Base-by-base conservation (phyloP, 2,329 filamentous ascomycete species). In the Onygenales sp. region DNA sequence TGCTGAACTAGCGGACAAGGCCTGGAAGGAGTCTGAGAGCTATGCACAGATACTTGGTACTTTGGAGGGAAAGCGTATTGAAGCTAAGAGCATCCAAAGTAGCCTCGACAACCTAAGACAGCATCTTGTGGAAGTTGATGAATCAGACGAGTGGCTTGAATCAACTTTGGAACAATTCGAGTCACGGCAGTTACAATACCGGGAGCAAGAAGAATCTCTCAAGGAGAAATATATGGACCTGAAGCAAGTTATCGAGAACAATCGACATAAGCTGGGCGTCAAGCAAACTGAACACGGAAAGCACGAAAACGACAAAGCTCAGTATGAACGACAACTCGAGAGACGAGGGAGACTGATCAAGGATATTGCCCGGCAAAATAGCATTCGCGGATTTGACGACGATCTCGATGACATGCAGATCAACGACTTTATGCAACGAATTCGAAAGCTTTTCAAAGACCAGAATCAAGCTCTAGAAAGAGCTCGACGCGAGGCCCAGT, bases 221-320 rank as follows among this genome's bases (percentile, higher is more conserved):
- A 82, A 81, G 59, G 67, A 77, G 13, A 80, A 82, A 50, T 92
- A 91, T 60, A 73, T 76, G 54, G 78, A 85, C 27, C 75, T 94
- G n/a, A 73, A 72, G 54, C 64, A 74, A 31, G 70, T 73, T 32
- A 73, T 83, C 2, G 72, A 79, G 53, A 63, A 69, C 3, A 69
- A 66, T 47, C 76, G 79, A 2, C 66, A 64, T 46, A 64, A 67
- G 45, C 51, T 73, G 41, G 71, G 70, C 31, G 51, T 65, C 21
- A 70, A 72, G 50, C 70, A 72, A 53, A 74, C 69, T 31, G 70
- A 76, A 57, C 67, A 69, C 66, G 92, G 92, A 43, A 88, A 85
- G 60, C 84, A 86, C 60, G 82, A 93, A 68, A 92, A 91, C 2
- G 86, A 95, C 65, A 90, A 92, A 71, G 85, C 88, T 57, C 88